Percentiles rank a stretch among this genome's conserved stretches.
phyloP scores from a whole-genome alignment of 768 basidiomycete species.

The Xerocomellus amylosporus region DNA sequence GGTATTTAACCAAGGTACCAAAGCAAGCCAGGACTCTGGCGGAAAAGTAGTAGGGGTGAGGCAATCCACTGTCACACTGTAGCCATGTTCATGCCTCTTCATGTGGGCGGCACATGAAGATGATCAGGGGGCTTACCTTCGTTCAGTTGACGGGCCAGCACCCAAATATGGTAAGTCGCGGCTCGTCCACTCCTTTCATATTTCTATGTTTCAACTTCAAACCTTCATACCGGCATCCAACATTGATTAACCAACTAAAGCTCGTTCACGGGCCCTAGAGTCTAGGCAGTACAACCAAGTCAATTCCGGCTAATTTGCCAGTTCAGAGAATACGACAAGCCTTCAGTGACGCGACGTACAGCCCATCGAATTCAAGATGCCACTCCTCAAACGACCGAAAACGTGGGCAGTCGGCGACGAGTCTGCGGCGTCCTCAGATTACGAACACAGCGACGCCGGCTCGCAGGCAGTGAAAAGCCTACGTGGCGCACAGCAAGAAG shows the following conservation, averaged over 20 bases:
- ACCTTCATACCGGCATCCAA: not conserved
- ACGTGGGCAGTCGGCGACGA: conserved; percentile 23
- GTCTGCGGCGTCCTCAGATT: conserved; percentile 12
- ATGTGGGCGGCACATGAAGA: no score
- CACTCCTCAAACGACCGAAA: conserved; percentile 33
- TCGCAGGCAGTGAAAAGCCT: conserved; percentile 1
- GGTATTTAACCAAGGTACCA: no score
- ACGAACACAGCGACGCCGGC: conserved; percentile 6
- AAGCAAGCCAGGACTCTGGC: no score
- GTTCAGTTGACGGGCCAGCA: no score
- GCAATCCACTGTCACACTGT: no score
- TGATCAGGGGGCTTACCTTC: no score
- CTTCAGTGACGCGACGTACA: not conserved
- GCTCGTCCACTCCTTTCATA: no score
- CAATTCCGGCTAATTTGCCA: no score
- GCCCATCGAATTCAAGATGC: conserved; percentile 25
- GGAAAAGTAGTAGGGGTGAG: no score
- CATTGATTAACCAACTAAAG: not conserved
- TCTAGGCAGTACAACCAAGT: no score
- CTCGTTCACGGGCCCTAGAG: not conserved
- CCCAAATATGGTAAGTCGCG: no score
- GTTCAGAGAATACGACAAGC: not conserved
- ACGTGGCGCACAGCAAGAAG: conserved; percentile 21
- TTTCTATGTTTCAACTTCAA: not conserved
- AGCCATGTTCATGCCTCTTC: no score